Base-by-base conservation (phyloP, 805 yeast genomes). In the Yamadazyma philogaea region DNA sequence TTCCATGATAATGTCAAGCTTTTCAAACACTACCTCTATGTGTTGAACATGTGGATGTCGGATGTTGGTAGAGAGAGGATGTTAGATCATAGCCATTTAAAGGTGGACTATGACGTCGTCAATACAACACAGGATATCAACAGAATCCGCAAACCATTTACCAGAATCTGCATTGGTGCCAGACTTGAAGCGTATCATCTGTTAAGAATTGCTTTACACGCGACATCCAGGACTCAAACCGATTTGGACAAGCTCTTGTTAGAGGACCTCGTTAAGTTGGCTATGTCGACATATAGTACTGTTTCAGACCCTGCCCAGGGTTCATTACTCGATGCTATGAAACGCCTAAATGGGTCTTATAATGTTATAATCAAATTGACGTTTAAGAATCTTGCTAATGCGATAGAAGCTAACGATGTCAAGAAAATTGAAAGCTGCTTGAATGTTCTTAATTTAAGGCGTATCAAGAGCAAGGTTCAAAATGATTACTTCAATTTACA, bases 51-150 rank as follows among this genome's bases (percentile, higher is more conserved):
- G 6, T 93, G 95, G 87, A 82, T 84, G 51, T 71, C 84, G 19
- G 93, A 88, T 55, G 83, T 84, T 19, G 95, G 96, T 1, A 74
- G 78, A 42, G 95, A 87, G 50, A 66, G 84, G 10, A 61, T 82
- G 0, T 73, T 81, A 38, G 81, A 74, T 32, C 65, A 74, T 3
- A 77, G 80, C 44, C 82, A 79, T 34, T 76, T 81, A 4, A 65
- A 67, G 28, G 68, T 82, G 26, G 78, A 78, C 36, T 77, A 80
- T 45, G 69, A 73, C 0, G 80, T 76, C 53, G 68, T 83, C 41
- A 76, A 75, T 34, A 73, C 75, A 30, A 67, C 80, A 7, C 90
- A 84, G 54, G 69, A 77, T n/a, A 64, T 86, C 4, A 75, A 83
- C 4, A 80, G 85, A 34, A 60, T 79, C 16, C 65, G 79, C 5